phyloP scores from a whole-genome alignment of 805 yeast species.

The Kodamaea neixiangensis region DNA sequence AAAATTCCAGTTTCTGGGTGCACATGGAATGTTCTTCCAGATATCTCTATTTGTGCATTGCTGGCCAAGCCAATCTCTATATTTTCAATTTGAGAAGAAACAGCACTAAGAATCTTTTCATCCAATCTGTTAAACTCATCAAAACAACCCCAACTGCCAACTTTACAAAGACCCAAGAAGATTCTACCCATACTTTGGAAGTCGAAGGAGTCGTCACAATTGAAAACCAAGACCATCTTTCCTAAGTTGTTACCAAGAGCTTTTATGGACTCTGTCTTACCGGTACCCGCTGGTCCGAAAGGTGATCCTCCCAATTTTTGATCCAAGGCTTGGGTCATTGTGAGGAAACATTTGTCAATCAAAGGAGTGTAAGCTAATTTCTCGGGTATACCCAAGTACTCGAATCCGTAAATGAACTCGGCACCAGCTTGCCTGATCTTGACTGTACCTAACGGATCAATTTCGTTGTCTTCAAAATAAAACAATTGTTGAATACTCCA shows the following conservation, averaged over 20 bases:
- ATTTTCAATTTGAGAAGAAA: conserved; percentile 74
- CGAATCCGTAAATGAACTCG: conserved; percentile 68
- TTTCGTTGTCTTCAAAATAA: conserved; percentile 28
- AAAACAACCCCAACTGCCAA: conserved; percentile 95
- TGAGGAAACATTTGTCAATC: conserved; percentile 59
- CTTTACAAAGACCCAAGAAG: conserved; percentile 72
- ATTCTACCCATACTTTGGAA: conserved; percentile 76
- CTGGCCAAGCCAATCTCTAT: conserved; percentile 58
- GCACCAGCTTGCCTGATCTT: conserved; percentile 55
- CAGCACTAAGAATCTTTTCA: conserved; percentile 73
- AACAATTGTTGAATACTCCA: conserved; percentile 61
- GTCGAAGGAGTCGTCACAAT: conserved; percentile 90
- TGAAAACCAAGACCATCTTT: conserved; percentile 77
- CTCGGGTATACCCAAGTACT: conserved; percentile 75
- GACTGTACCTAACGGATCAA: conserved; percentile 37
- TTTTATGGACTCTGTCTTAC: conserved; percentile 90
- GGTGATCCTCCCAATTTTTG: conserved; percentile 86
- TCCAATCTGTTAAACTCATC: conserved; percentile 90
- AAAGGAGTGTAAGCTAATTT: conserved; percentile 77
- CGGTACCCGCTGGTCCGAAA: conserved; percentile 97
- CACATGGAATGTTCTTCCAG: conserved; percentile 43
- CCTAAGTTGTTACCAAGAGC: conserved; percentile 82
- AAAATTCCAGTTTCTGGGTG: conserved; percentile 66
- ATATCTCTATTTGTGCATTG: conserved; percentile 34
- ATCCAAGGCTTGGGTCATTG: conserved; percentile 73